A percentile compares a stretch with the other conserved stretches of the same genome.
These are phyloP conservation scores for Ceratocystis albifundus DNA, from an alignment of 2,329 filamentous ascomycete genomes.

Conservation along the genomic window DNA sequence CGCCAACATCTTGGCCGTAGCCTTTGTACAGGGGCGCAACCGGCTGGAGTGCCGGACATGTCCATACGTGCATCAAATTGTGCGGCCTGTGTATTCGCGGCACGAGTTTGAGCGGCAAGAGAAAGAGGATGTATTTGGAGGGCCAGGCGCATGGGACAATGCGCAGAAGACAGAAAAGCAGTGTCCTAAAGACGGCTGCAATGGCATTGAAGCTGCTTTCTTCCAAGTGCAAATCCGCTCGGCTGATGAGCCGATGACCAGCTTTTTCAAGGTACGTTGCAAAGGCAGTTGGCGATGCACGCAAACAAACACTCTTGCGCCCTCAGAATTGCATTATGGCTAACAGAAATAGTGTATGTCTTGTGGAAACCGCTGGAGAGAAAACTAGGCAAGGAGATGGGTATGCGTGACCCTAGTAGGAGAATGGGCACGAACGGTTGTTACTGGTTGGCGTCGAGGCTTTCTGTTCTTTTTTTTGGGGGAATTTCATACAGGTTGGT, in stretches of 20 bases:
- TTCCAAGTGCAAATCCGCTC: conserved; percentile 96
- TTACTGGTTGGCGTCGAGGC: neutral
- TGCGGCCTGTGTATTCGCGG: conserved; percentile 66
- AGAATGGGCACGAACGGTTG: neutral
- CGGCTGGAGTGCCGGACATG: conserved; percentile 92
- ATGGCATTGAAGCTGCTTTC: conserved; percentile 77
- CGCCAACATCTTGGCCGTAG: conserved; percentile 72
- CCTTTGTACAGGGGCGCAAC: conserved; percentile 51
- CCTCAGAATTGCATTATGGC: neutral
- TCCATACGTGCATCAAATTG: conserved; percentile 79
- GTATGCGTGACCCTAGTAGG: neutral
- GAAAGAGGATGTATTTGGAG: conserved; percentile 80
- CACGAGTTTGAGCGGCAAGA: conserved; percentile 79
- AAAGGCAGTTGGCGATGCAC: conserved; percentile 17
- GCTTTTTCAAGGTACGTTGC: conserved; percentile 67
- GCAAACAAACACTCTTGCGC: conserved; percentile 24
- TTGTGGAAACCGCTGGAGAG: conserved; percentile 54
- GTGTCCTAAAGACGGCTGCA: conserved; percentile 71
- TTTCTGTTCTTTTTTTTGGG: neutral
- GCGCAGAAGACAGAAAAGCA: conserved; percentile 73
- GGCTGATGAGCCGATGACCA: conserved; percentile 97
- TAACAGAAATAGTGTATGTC: conserved; percentile 48
- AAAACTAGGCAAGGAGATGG: conserved; percentile 39
- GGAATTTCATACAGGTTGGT: neutral
- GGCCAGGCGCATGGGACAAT: conserved; percentile 79